Base-by-base conservation (phyloP, 352 stramenopile genomes). In the Globisporangium radiosum region DNA sequence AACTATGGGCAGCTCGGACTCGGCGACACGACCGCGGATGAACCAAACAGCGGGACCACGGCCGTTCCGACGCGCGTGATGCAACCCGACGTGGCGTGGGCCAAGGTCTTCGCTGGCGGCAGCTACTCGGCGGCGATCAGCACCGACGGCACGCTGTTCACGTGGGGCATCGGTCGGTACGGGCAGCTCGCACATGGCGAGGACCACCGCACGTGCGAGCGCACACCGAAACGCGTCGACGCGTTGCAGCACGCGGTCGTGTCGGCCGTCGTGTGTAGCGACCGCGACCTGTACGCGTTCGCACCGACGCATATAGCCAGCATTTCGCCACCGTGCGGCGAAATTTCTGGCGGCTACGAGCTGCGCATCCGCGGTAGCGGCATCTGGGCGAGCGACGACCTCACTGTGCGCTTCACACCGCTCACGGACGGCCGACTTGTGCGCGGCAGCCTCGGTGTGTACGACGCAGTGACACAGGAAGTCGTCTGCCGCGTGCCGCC, bases 351-450 rank as follows among this genome's bases (percentile, higher is more conserved):
- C 19, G 83, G 79, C 38, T 87, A 85, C 47, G 68, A 85, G 56
- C 44, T 96, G 3, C 62, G 70, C 7, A 72, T 94, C 57, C 61
- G 60, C 36, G 87, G 87, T 17, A 82, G 74, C 36, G 87, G 85
- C 6, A 89, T 96, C 52, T 96, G 84, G 84, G 44, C 70, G 6
- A 92, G 71, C 48, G 75, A 90, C 6, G 78, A 93, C 52, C 67
- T 94, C 7, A 90, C 82, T 6, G 81, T 94, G 60, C 73, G 80
- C 1, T 96, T 96, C 58, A 65, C 77, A 0, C 78, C 77, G 15
- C 50, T 88, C 15, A 82, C 64, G 1, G 77, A 91, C 47, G 81
- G 79, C 8, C 57, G 71, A 14, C 54, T 91, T 10, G 57, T 76
- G 19, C 71, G 81, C 1, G 81, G 78, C 5, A 78, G 66, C 1